Percentiles rank a stretch among this genome's conserved stretches.
These are phyloP conservation scores for Cladosporium sp. DNA, from an alignment of 2,329 filamentous ascomycete genomes.

Conservation along the genomic window DNA sequence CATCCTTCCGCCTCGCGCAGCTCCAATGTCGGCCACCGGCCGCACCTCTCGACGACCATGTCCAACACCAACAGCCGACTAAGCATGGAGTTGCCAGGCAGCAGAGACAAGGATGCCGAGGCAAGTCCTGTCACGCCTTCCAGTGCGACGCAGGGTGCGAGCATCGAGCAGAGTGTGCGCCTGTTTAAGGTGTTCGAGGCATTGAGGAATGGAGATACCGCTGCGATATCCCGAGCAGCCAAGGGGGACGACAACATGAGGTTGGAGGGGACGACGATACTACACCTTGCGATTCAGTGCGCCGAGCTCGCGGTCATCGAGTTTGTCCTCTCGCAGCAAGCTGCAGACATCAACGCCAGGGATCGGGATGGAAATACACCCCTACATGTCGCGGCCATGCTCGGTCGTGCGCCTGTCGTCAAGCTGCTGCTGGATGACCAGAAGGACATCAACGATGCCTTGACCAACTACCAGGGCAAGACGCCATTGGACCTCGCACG, in stretches of 20 bases:
- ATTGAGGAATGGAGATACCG: constrained; percentile 81
- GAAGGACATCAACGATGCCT: constrained; percentile 77
- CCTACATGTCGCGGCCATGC: constrained; percentile 76
- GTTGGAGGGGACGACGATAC: constrained; percentile 77
- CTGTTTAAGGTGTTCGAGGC: constrained; percentile 94
- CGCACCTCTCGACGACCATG: constrained; percentile 33
- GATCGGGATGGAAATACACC: constrained; percentile 94
- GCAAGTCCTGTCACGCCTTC: constrained; percentile 17
- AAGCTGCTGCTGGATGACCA: constrained; percentile 70
- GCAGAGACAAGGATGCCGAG: constrained; percentile 6
- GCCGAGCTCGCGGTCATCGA: constrained; percentile 89
- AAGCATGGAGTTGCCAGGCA: constrained; percentile 11
- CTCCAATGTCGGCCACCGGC: constrained; percentile 22
- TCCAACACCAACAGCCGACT: constrained; percentile 20
- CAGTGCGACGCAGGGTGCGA: constrained; percentile 33
- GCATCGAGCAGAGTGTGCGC: constrained; percentile 85
- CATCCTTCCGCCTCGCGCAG: constrained; percentile 10
- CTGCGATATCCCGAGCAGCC: constrained; percentile 80
- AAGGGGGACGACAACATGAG: constrained; percentile 41
- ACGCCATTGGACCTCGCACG: constrained; percentile 82
- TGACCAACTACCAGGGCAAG: constrained; percentile 77
- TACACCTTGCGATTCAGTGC: constrained; percentile 93
- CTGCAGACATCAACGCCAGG: constrained; percentile 70
- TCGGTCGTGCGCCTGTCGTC: constrained; percentile 75
- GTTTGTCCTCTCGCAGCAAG: constrained; percentile 70